A percentile compares a stretch with the other conserved stretches of the same genome.
Conservation (phyloP, 176 grass and related monocot species). For the Hyparrhenia diplandra region DNA sequence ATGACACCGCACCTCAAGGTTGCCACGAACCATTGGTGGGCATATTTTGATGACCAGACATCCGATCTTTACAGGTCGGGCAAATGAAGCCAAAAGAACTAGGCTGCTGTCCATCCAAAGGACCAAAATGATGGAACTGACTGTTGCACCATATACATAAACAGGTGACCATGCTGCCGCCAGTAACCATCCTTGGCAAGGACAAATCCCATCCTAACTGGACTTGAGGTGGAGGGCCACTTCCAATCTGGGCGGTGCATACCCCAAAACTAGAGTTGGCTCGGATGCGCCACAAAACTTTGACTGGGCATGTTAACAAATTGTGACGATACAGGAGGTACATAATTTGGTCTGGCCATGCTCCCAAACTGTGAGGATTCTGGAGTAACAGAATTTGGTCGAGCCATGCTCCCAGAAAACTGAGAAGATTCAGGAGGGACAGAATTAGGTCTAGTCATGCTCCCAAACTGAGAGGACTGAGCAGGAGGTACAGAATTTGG, state of each 20-base stretch:
- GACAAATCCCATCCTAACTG: conserved; percentile 77
- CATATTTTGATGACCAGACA: conserved; percentile 46
- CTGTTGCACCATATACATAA: conserved; percentile 70
- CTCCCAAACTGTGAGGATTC: conserved; percentile 39
- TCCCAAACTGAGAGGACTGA: conserved; percentile 9
- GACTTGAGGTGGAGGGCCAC: conserved; percentile 25
- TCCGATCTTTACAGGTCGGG: conserved; percentile 67
- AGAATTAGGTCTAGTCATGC: conserved; percentile 8
- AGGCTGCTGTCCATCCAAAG: conserved; percentile 34
- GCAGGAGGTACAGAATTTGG: conserved; percentile 22
- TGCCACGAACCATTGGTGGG: conserved; percentile 40
- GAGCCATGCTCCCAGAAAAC: conserved; percentile 13
- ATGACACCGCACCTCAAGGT: conserved; percentile 10
- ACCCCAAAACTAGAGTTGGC: conserved; percentile 59
- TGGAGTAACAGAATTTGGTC: conserved; percentile 17
- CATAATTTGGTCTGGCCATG: conserved; percentile 19
- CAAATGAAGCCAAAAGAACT: conserved; percentile 71
- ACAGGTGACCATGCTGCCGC: conserved; percentile 29
- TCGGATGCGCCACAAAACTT: conserved; percentile 27
- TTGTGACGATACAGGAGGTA: conserved; percentile 43
- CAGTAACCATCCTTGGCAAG: conserved; percentile 38
- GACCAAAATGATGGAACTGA: conserved; percentile 66
- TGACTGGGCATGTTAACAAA: conserved; percentile 33
- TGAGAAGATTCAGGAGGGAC: conserved; percentile 33
- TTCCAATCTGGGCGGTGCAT: conserved; percentile 47